Evolutionary conservation across 768 basidiomycete species (phyloP), one percentile per base, ranked within the genome.

Genomic region (Agrocybe praecox): DNA sequence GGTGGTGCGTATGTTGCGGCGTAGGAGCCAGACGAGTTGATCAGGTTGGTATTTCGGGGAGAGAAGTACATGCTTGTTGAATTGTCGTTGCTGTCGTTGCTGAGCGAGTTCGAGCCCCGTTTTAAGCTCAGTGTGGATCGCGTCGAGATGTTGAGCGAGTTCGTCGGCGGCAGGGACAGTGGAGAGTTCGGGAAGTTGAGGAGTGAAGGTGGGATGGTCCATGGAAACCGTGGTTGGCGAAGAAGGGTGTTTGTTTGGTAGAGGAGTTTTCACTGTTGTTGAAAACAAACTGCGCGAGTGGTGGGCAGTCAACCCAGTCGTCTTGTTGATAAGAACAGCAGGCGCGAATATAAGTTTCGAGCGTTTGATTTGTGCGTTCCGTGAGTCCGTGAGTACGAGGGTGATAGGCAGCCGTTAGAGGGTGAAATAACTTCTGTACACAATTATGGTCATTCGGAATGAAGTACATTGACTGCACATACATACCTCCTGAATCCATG

Each of bases 201-300:
- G 68, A 14, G 60, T 58, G 43, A 78, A 71, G 0, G 65, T 59
- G 12, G 70, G 72, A 46, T 77, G 68, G 56, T n/a, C n/a, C n/a
- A n/a, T n/a, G n/a, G n/a, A 55, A 71, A n/a, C 62, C 73, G 21
- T 61, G 53, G 53, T 74, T 74, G 21, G 75, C 64, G 24, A 69
- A 76, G 65, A 78, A 77, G 1, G 75, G 78, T 12, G 74, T 67
- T 46, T 67, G 60, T 29, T 66, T 54, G 34, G 74, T 77, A 2
- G 75, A 70, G 2, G 67, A 32, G 51, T 73, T 73, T 2, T 57
- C 54, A 22, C 59, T 34, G 46, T 77, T 76, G 58, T 80, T 81
- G 65, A 70, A 75, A 0, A 68, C 60, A 57, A 80, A 80, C 58
- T 80, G 73, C 7, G 74, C 73, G 17, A 79, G 61, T 0, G 75